Base-by-base conservation (phyloP, 2,329 filamentous ascomycete genomes). In the Periconia digitata region DNA sequence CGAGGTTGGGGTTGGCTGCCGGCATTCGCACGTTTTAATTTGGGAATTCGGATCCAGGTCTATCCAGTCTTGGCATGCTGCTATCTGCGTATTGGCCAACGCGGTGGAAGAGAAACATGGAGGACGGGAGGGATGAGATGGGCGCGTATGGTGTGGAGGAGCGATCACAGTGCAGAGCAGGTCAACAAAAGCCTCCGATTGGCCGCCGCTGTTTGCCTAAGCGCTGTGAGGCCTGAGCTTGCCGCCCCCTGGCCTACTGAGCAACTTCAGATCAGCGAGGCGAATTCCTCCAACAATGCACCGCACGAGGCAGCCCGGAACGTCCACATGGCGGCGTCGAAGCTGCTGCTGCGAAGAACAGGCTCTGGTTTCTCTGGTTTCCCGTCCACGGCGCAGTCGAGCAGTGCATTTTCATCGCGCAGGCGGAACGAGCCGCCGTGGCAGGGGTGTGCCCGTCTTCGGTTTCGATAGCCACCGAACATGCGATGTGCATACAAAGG, bases 101-200 rank as follows among this genome's bases (percentile, higher is more conserved):
- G n/a, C 7, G 13, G 7, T 7, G 6, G 24, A 13, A 27, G 24
- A 27, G 3, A 13, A 22, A 20, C 2, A 39, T 48, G 58, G 55
- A 47, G 27, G 27, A 13, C n/a, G 22, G 29, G 46, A 50, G 45
- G 44, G 51, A 50, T 49, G 46, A 16, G 44, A 50, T 35, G 57
- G 66, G 66, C 67, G 67, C 60, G 62, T 70, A 62, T 58, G 56
- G 53, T 62, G 59, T 58, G 63, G 56, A 62, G 56, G 46, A 51
- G 53, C 24, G 43, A 63, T 62, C 57, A 64, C 60, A 50, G 32
- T 69, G 66, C 66, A 68, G 58, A 47, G 40, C 56, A 52, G 54
- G 55, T 50, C 49, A 42, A 39, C 15, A 41, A 22, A 21, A 44
- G 46, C 37, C 10, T 43, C 8, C 59, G 60, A 67, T 69, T 69